Conservation (phyloP, 129 eudicot genomes). For the Scalesia atractyloides region DNA sequence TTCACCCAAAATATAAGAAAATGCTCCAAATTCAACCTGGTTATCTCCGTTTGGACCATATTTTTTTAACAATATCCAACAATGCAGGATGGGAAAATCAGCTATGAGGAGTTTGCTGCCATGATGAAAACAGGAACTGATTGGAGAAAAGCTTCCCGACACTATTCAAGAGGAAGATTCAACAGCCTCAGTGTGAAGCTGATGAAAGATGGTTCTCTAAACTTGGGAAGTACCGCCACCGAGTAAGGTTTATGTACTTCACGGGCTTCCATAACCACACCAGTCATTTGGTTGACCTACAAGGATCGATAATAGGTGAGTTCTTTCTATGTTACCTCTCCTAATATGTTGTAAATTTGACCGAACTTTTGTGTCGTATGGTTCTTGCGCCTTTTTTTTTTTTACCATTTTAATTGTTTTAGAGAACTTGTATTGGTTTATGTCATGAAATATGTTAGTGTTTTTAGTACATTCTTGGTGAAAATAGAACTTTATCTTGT, state of each 20-base stretch:
- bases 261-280: neutral
- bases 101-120: slow-evolving; percentile 82
- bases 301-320: slow-evolving; percentile 11
- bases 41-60: neutral
- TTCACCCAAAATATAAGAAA: neutral
- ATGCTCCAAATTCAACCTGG: neutral
- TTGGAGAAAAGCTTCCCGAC: slow-evolving; percentile 93
- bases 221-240: slow-evolving; percentile 56
- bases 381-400: neutral
- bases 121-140: slow-evolving; percentile 96
- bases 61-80: neutral
- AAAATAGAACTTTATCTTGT: neutral
- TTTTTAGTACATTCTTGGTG: neutral
- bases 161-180: slow-evolving; percentile 83
- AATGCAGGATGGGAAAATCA: slow-evolving; percentile 78
- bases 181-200: slow-evolving; percentile 76
- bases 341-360: slow-evolving; percentile 34
- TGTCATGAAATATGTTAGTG: slow-evolving; percentile 14
- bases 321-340: slow-evolving; percentile 10
- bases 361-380: slow-evolving; percentile 18
- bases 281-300: slow-evolving; percentile 11
- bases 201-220: slow-evolving; percentile 85
- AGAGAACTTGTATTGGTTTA: slow-evolving; percentile 23
- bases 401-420: slow-evolving; percentile 12
- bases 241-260: slow-evolving; percentile 43